These are phyloP conservation scores for Penicillium sclerotigenum DNA, from an alignment of 2,329 filamentous ascomycete genomes.

Conservation along the genomic window DNA sequence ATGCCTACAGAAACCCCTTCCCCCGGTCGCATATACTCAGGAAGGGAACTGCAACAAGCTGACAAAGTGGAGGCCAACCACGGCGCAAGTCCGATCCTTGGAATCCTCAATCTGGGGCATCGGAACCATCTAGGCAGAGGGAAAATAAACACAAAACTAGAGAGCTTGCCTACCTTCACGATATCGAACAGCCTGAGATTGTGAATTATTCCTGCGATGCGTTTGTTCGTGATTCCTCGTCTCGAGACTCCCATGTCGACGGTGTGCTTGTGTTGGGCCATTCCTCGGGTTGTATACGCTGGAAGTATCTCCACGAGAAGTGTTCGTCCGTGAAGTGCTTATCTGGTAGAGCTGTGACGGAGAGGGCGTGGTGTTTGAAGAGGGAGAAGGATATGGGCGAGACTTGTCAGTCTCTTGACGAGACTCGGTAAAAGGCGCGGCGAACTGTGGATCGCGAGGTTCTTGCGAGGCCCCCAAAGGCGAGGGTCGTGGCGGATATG, in stretches of 20 bases:
- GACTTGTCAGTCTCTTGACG: conserved; percentile 22
- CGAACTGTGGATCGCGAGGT: conserved; percentile 27
- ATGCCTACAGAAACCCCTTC: background rate
- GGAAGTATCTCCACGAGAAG: conserved; percentile 16
- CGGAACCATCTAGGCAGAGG: conserved; percentile 11
- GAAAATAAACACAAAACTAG: conserved; percentile 2
- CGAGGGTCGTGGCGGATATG: conserved; percentile 34
- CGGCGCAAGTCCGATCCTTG: conserved; percentile 24
- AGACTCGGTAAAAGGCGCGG: conserved; percentile 19
- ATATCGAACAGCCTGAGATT: conserved; percentile 14
- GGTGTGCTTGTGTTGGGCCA: conserved; percentile 14
- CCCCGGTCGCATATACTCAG: background rate
- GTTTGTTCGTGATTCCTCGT: conserved; percentile 10
- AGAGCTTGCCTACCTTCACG: conserved; percentile 18
- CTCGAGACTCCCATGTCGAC: conserved; percentile 21
- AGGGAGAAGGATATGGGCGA: conserved; percentile 12
- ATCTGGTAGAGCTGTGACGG: conserved; percentile 10
- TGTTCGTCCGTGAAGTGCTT: conserved; percentile 12
- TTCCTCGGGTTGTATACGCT: conserved; percentile 19
- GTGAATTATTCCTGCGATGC: conserved; percentile 24
- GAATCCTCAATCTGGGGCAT: conserved; percentile 20
- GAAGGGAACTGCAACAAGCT: background rate
- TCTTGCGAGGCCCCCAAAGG: conserved; percentile 32
- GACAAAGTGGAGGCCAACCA: conserved; percentile 17
- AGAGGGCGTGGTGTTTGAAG: conserved; percentile 4